A percentile compares a stretch with the other conserved stretches of the same genome.
These are phyloP conservation scores for Neoboletus magnificus DNA, from an alignment of 768 basidiomycete genomes.

Conservation along the genomic window DNA sequence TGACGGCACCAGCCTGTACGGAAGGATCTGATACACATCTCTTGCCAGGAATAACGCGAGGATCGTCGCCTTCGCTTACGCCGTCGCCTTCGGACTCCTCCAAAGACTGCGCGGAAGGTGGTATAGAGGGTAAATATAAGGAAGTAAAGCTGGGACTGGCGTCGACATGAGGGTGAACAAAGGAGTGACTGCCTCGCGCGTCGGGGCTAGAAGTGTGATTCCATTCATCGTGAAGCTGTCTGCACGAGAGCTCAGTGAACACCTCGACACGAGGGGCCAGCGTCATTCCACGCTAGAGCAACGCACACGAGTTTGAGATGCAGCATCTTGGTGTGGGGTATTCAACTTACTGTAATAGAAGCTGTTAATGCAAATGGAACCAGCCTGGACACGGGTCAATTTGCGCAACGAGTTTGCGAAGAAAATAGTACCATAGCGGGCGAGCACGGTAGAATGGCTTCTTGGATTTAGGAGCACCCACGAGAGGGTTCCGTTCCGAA, in stretches of 20 bases:
- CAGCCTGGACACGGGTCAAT: constrained; percentile 45
- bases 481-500: constrained; percentile 34
- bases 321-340: not conserved
- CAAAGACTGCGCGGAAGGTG: not conserved
- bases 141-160: constrained; percentile 7
- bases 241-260: constrained; percentile 74
- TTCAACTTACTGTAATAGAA: constrained; percentile 57
- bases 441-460: constrained; percentile 51
- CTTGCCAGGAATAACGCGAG: constrained; percentile 35
- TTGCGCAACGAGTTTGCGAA: not conserved
- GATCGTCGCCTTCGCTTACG: constrained; percentile 37
- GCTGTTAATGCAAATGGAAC: constrained; percentile 66
- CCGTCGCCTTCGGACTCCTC: constrained; percentile 24
- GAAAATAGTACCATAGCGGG: constrained; percentile 41
- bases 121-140: constrained; percentile 11
- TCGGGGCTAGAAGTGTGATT: constrained; percentile 30
- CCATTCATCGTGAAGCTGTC: constrained; percentile 47
- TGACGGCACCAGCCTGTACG: constrained; percentile 67
- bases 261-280: constrained; percentile 77
- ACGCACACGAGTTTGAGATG: constrained; percentile 3
- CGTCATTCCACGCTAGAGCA: constrained; percentile 69
- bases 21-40: constrained; percentile 46
- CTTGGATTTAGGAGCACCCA: constrained; percentile 27
- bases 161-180: constrained; percentile 4
- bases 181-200: not conserved